Conservation (phyloP, 805 yeast species). For the Starmerella bacillaris region DNA sequence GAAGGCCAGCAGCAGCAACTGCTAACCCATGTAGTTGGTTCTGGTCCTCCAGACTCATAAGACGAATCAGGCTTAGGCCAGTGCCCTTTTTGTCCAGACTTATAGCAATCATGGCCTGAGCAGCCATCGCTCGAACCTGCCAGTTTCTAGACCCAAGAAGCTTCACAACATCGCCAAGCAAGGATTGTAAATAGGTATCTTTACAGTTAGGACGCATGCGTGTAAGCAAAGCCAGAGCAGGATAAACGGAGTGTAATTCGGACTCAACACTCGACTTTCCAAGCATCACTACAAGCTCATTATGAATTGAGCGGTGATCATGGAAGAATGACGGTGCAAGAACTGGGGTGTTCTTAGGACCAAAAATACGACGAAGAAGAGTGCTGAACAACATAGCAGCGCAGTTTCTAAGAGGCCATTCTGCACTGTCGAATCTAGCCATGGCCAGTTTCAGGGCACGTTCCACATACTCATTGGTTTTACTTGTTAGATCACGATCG, state of each 20-base stretch:
- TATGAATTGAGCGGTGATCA: constrained; percentile 37
- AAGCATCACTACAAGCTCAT: constrained; percentile 27
- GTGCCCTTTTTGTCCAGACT: constrained; percentile 19
- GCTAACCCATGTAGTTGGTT: constrained; percentile 43
- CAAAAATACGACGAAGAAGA: constrained; percentile 63
- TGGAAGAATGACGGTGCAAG: constrained; percentile 58
- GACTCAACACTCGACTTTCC: constrained; percentile 6
- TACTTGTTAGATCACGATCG: constrained; percentile 46
- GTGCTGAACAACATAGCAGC: constrained; percentile 86
- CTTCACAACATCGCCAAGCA: constrained; percentile 30
- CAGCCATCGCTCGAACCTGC: constrained; percentile 81
- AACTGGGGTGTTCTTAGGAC: constrained; percentile 26
- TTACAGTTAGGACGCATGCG: constrained; percentile 46
- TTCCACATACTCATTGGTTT: constrained; percentile 35
- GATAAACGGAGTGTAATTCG: constrained; percentile 42
- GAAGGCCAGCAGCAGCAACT: constrained; percentile 3
- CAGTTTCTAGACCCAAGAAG: constrained; percentile 42
- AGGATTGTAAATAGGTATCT: constrained; percentile 30
- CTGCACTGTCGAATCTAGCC: constrained; percentile 39
- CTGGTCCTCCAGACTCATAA: constrained; percentile 17
- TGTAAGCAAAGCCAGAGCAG: constrained; percentile 55
- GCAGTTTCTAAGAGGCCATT: constrained; percentile 83
- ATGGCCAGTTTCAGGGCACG: constrained; percentile 45
- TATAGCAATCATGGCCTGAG: constrained; percentile 43
- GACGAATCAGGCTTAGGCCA: constrained; percentile 18